Conservation (phyloP, 2,329 filamentous ascomycete species). For the Penicillium sp. region DNA sequence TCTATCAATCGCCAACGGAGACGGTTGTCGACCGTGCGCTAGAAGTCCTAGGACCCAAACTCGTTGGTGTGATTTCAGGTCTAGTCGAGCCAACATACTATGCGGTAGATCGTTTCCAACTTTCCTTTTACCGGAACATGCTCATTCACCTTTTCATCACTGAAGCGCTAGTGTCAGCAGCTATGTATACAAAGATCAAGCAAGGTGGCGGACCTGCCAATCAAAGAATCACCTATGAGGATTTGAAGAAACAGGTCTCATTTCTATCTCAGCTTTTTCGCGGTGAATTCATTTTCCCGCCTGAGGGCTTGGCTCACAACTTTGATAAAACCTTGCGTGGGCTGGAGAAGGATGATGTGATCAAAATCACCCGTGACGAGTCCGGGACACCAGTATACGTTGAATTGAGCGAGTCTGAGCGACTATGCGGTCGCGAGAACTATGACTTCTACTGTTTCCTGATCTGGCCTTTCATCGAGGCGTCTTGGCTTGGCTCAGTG, state of each 20-base stretch:
- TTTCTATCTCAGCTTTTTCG: slow-evolving; percentile 94
- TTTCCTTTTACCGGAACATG: slow-evolving; percentile 99
- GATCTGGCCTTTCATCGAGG: slow-evolving; percentile 97
- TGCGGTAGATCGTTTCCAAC: slow-evolving; percentile 91
- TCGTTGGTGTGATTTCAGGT: slow-evolving; percentile 77
- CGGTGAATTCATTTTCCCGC: slow-evolving; percentile 94
- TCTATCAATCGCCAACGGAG: slow-evolving; percentile 74
- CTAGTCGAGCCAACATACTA: slow-evolving; percentile 90
- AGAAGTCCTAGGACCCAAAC: slow-evolving; percentile 84
- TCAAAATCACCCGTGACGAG: slow-evolving; percentile 63
- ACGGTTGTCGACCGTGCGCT: slow-evolving; percentile 85
- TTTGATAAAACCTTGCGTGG: slow-evolving; percentile 74
- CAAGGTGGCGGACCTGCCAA: slow-evolving; percentile 79
- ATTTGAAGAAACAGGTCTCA: slow-evolving; percentile 73
- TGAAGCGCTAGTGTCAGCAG: slow-evolving; percentile 83
- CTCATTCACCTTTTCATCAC: slow-evolving; percentile 97
- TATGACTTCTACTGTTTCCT: slow-evolving; percentile 99
- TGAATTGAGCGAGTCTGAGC: slow-evolving; percentile 74
- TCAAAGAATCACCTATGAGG: slow-evolving; percentile 74
- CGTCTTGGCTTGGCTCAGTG: slow-evolving; percentile 86
- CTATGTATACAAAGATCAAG: slow-evolving; percentile 89
- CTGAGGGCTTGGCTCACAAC: slow-evolving; percentile 77
- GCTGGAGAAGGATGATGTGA: slow-evolving; percentile 75
- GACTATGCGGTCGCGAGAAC: slow-evolving; percentile 80
- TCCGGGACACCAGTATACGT: slow-evolving; percentile 61